Conservation (phyloP, 2,329 filamentous ascomycete genomes). For the Talaromyces sp. region DNA sequence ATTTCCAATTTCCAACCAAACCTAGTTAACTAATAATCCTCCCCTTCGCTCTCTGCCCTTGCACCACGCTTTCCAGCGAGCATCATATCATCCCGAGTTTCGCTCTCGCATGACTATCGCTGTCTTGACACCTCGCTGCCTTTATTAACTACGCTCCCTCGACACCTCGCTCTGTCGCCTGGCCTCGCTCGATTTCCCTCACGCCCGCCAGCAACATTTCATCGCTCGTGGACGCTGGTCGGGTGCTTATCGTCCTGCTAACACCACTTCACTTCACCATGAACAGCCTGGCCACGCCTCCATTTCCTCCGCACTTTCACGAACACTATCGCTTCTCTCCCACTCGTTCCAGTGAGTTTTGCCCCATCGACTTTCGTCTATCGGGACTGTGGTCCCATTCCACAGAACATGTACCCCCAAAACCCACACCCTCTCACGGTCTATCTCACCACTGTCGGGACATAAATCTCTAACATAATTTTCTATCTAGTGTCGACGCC, state of each 20-base stretch:
- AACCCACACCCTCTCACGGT: not conserved
- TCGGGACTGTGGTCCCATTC: not conserved
- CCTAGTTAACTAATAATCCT: not conserved
- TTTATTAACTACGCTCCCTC: not conserved
- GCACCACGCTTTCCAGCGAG: constrained; percentile 5
- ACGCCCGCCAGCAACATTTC: not conserved
- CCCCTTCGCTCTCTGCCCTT: constrained; percentile 19
- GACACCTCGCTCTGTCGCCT: not conserved
- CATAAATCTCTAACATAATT: not conserved
- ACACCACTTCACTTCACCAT: constrained; percentile 41
- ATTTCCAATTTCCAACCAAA: not conserved
- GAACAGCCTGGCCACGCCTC: constrained; percentile 57
- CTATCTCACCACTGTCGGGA: not conserved
- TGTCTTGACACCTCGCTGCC: not conserved
- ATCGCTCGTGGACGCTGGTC: constrained; percentile 7
- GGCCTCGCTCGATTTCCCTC: not conserved
- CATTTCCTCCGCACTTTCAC: constrained; percentile 59
- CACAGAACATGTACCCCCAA: not conserved
- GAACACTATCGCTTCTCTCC: constrained; percentile 56
- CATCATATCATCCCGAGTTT: not conserved
- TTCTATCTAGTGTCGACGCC: constrained; percentile 30
- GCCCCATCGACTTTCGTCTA: constrained; percentile 2
- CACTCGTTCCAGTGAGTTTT: constrained; percentile 51
- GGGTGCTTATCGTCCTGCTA: constrained; percentile 12
- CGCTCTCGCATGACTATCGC: not conserved